phyloP scores from a whole-genome alignment of 345 rosid species.

The Citropsis articulata region DNA sequence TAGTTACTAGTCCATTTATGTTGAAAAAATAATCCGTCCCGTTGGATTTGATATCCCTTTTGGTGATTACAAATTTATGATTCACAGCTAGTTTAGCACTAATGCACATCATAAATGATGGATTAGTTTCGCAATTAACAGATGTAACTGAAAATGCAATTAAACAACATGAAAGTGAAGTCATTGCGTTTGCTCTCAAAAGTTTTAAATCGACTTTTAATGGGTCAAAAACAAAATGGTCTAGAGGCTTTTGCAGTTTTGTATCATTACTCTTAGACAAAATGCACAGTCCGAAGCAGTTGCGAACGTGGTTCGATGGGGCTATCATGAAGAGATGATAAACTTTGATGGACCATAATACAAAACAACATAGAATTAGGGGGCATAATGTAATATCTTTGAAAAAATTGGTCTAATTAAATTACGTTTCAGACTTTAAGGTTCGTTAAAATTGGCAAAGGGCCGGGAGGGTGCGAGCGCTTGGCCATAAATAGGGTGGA shows the following conservation, averaged over 20 bases:
- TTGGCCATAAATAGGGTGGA: no score
- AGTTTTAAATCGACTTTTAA: not conserved
- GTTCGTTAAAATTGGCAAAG: no score
- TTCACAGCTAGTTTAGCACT: not conserved
- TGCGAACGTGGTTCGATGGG: no score
- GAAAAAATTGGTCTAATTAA: no score
- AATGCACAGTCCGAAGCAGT: no score
- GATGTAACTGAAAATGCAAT: not conserved
- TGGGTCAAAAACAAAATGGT: not conserved
- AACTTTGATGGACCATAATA: no score
- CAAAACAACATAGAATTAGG: no score
- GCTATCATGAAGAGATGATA: no score
- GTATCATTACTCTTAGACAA: not conserved
- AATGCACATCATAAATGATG: not conserved
- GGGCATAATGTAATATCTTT: no score
- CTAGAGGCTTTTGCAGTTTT: not conserved
- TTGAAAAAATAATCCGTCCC: not conserved
- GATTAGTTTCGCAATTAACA: not conserved
- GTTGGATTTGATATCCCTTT: not conserved
- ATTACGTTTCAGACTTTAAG: no score
- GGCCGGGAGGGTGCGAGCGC: no score
- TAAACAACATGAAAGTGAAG: not conserved
- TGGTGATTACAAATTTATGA: not conserved
- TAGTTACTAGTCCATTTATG: not conserved
- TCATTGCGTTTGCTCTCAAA: no score